Percentiles rank a stretch among this genome's conserved stretches.
phyloP scores from a whole-genome alignment of 2,329 filamentous ascomycete genomes.

The Phyllosticta citribraziliensis region DNA sequence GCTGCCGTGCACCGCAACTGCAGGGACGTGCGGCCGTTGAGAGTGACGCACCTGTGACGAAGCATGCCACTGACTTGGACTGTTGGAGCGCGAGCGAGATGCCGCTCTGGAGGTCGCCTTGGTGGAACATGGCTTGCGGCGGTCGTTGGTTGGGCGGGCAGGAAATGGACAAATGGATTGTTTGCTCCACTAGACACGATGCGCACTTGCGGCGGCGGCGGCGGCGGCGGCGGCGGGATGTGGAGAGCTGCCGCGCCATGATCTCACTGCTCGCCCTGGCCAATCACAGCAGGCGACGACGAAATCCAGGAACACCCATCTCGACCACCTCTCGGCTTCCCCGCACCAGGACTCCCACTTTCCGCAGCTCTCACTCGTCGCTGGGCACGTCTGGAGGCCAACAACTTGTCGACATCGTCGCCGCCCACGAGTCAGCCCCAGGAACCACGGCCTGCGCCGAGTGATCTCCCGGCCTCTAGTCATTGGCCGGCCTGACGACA shows the following conservation, averaged over 20 bases:
- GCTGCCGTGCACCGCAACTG: neutral
- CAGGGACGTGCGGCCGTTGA: neutral
- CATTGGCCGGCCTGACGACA: too few relatives aligned
- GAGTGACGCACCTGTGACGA: constrained; percentile 59
- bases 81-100: constrained; percentile 66
- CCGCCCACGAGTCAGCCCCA: neutral
- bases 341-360: too few relatives aligned
- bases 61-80: constrained; percentile 72
- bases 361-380: too few relatives aligned
- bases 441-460: neutral
- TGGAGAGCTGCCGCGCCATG: too few relatives aligned
- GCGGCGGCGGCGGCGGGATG: too few relatives aligned
- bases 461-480: neutral
- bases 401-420: neutral
- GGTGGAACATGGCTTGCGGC: constrained; percentile 60
- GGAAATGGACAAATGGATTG: neutral
- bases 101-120: constrained; percentile 69
- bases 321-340: too few relatives aligned
- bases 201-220: too few relatives aligned
- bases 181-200: too few relatives aligned
- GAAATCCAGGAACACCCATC: too few relatives aligned
- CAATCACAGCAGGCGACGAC: too few relatives aligned
- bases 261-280: too few relatives aligned
- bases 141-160: neutral
- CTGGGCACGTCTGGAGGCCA: too few relatives aligned